These are phyloP conservation scores for Macaranga tanarius DNA, from an alignment of 441 rosid genomes.

Conservation along the genomic window DNA sequence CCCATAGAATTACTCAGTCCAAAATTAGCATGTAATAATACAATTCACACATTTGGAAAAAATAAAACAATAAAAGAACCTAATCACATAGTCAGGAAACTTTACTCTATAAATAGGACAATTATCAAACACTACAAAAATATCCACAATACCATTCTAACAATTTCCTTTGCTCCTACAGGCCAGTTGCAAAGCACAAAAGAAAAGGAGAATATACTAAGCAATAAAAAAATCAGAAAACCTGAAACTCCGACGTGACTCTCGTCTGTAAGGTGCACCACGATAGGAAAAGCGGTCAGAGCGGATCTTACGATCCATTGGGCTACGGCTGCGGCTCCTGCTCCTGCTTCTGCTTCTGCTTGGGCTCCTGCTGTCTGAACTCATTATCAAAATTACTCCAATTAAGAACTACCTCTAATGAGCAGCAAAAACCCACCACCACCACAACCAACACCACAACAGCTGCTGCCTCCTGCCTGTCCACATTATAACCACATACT, in stretches of 20 bases:
- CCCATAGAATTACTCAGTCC: background rate
- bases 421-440: slow-evolving; percentile 34
- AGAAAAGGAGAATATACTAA: slow-evolving; percentile 23
- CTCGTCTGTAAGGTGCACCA: slow-evolving; percentile 82
- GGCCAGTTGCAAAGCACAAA: slow-evolving; percentile 18
- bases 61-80: background rate
- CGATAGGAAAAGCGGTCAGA: slow-evolving; percentile 75
- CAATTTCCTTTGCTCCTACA: slow-evolving; percentile 13
- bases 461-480: slow-evolving; percentile 59
- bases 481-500: slow-evolving; percentile 74
- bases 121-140: slow-evolving; percentile 10
- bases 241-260: slow-evolving; percentile 81
- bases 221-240: slow-evolving; percentile 40
- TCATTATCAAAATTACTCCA: slow-evolving; percentile 53
- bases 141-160: background rate
- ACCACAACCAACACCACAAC: slow-evolving; percentile 39
- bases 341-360: slow-evolving; percentile 47
- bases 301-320: slow-evolving; percentile 82
- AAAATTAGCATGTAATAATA: background rate
- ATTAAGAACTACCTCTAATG: slow-evolving; percentile 45
- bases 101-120: background rate
- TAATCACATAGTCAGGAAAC: background rate
- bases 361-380: slow-evolving; percentile 62
- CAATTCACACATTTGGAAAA: background rate
- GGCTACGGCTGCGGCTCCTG: slow-evolving; percentile 85